These are phyloP conservation scores for Suhomyces coccinellae DNA, from an alignment of 1,139 yeast species.

Conservation along the genomic window DNA sequence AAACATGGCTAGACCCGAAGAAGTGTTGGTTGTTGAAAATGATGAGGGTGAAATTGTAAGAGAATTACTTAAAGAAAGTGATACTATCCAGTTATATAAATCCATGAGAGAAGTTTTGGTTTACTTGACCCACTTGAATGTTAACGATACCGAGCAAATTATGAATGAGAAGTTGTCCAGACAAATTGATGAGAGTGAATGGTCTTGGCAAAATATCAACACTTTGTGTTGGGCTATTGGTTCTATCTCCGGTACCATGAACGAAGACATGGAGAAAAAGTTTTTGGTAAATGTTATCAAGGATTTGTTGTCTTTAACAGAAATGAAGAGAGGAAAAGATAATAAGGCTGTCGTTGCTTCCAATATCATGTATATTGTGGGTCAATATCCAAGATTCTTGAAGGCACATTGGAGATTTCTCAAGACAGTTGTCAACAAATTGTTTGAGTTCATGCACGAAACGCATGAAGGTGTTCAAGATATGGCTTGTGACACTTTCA, in stretches of 20 bases:
- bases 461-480: constrained; percentile 99
- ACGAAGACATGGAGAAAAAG: constrained; percentile 94
- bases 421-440: constrained; percentile 91
- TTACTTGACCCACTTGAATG: constrained; percentile 92
- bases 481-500: constrained; percentile 99
- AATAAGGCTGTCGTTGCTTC: constrained; percentile 99
- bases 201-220: constrained; percentile 99
- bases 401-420: constrained; percentile 98
- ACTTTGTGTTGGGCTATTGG: constrained; percentile 99
- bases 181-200: constrained; percentile 94
- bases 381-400: constrained; percentile 95
- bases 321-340: constrained; percentile 95
- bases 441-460: constrained; percentile 98
- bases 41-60: constrained; percentile 99
- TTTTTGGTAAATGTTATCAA: constrained; percentile 90
- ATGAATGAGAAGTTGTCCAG: constrained; percentile 89
- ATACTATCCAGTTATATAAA: constrained; percentile 91
- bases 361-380: constrained; percentile 98
- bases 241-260: constrained; percentile 97
- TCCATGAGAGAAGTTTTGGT: constrained; percentile 95
- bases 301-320: constrained; percentile 87
- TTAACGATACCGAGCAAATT: constrained; percentile 87
- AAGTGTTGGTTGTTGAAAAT: constrained; percentile 92
- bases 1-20: constrained; percentile 98
- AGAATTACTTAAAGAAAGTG: constrained; percentile 95